Evolutionary conservation across 1,284 basidiomycete genomes (phyloP).

Genomic region (Trametes versicolor): DNA sequence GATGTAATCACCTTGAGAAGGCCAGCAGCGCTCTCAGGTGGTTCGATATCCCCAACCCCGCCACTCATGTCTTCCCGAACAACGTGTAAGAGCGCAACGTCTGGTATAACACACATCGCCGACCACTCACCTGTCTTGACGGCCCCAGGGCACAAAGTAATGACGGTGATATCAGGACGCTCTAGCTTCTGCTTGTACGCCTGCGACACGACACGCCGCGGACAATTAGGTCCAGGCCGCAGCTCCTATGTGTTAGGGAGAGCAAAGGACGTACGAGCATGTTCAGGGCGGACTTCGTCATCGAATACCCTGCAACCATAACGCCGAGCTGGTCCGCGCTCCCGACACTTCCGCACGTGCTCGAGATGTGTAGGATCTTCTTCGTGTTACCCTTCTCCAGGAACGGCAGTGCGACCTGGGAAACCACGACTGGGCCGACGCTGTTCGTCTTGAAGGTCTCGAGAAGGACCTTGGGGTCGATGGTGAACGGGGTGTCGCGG

Average conservation of each 20-base stretch:
- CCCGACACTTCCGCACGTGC: constrained; percentile 44
- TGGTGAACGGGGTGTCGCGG: constrained; percentile 39
- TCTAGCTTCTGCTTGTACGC: neutral
- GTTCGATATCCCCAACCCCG: constrained; percentile 40
- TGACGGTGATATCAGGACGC: neutral
- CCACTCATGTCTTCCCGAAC: constrained; percentile 44
- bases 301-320: constrained; percentile 13
- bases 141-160: neutral
- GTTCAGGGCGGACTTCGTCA: neutral
- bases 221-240: neutral
- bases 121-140: neutral
- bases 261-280: neutral
- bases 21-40: constrained; percentile 39
- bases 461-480: constrained; percentile 34
- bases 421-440: constrained; percentile 36
- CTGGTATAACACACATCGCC: neutral
- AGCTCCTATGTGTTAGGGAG: too few relatives aligned
- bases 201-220: neutral
- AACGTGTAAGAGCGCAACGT: neutral
- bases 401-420: constrained; percentile 43
- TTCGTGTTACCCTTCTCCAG: constrained; percentile 45
- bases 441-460: constrained; percentile 41
- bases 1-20: constrained; percentile 39
- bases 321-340: constrained; percentile 5
- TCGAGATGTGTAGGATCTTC: constrained; percentile 48